These are phyloP conservation scores for Colletotrichum chrysophilum DNA, from an alignment of 2,329 filamentous ascomycete species.

Conservation along the genomic window DNA sequence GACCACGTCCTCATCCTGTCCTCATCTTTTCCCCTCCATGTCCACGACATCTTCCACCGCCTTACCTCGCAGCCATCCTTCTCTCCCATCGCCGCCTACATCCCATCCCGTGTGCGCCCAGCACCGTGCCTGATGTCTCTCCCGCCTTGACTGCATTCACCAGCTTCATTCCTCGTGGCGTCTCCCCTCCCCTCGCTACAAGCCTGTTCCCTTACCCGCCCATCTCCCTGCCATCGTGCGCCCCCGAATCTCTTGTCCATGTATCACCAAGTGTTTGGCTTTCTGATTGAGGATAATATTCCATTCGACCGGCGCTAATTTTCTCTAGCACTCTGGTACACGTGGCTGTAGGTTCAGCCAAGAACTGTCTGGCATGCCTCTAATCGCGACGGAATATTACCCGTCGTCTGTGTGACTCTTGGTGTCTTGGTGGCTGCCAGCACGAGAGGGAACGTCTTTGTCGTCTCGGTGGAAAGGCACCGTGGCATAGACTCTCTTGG, in stretches of 20 bases:
- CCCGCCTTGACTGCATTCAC: not conserved
- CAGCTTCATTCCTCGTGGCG: slow-evolving; percentile 18
- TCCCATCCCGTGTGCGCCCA: not conserved
- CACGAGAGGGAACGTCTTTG: not conserved
- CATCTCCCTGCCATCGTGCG: not conserved
- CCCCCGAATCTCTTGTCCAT: not conserved
- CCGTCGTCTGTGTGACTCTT: not conserved
- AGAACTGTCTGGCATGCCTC: not conserved
- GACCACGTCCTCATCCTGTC: not conserved
- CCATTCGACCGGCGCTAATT: slow-evolving; percentile 20
- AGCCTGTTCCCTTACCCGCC: not conserved
- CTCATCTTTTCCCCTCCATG: not conserved
- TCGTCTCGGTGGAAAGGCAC: slow-evolving; percentile 8
- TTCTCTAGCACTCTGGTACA: slow-evolving; percentile 7
- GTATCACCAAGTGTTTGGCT: not conserved
- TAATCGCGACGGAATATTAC: not conserved
- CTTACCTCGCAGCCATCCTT: not conserved
- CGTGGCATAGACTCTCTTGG: slow-evolving; percentile 10
- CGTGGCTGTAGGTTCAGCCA: slow-evolving; percentile 14
- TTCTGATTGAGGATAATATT: not conserved
- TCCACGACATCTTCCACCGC: not conserved
- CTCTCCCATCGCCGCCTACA: not conserved
- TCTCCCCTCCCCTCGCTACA: not conserved
- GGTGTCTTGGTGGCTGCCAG: not conserved
- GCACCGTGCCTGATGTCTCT: not conserved